Evolutionary conservation across 2,329 filamentous ascomycete species (phyloP).

Genomic region (Fusarium stilboides): DNA sequence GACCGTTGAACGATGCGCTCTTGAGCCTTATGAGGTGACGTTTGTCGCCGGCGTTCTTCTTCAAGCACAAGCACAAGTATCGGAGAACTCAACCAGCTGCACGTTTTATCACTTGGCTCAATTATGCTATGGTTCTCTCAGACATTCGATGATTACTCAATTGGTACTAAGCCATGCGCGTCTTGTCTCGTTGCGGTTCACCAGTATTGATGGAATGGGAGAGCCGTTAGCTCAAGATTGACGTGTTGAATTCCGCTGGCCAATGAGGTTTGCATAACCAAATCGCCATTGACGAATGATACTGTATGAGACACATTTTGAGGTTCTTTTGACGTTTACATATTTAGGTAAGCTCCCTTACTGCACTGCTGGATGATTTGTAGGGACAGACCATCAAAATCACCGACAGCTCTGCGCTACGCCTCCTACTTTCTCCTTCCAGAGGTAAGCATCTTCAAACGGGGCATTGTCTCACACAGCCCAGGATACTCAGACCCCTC

Average conservation of each 20-base stretch:
- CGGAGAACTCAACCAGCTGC: too few species aligned
- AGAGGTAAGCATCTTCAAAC: too few species aligned
- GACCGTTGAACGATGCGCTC: not conserved
- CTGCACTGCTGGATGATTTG: not conserved
- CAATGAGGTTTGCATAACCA: not conserved
- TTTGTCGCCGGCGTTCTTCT: not conserved
- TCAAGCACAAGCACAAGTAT: not conserved
- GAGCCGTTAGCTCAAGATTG: not conserved
- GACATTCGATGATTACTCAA: not conserved
- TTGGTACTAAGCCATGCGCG: not conserved
- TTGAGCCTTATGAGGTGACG: slow-evolving; percentile 1
- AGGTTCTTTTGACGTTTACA: not conserved
- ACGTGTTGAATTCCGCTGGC: not conserved
- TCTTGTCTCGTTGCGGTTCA: not conserved
- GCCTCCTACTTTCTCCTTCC: not conserved
- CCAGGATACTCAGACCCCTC: too few species aligned
- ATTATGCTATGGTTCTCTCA: not conserved
- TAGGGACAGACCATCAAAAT: not conserved
- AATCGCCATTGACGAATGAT: not conserved
- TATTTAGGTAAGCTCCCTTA: not conserved
- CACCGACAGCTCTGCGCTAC: not conserved
- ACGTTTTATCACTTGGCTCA: not conserved
- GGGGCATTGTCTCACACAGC: too few species aligned
- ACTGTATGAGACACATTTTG: too few species aligned
- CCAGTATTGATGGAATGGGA: too few species aligned